Percentiles rank a stretch among this genome's conserved stretches.
Evolutionary conservation across 2,329 filamentous ascomycete species (phyloP).

Genomic region (Talaromyces sp.): DNA sequence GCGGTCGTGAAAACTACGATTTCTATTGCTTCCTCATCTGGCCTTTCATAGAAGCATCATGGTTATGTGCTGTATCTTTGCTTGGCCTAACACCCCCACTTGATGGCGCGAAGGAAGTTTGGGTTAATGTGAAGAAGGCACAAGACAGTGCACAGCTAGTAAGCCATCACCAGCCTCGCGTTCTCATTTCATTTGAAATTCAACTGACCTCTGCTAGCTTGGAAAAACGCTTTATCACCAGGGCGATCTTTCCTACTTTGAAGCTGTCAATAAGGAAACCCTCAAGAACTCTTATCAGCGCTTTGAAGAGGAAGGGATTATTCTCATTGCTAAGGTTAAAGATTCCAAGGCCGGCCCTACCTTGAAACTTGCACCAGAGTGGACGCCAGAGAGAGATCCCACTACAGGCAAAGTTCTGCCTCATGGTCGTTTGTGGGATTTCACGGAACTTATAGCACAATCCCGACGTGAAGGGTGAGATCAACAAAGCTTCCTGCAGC

Average conservation of each 20-base stretch:
- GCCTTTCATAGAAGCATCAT: constrained; percentile 94
- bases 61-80: constrained; percentile 86
- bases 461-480: constrained; percentile 75
- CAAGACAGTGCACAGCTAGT: constrained; percentile 82
- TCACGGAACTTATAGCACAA: constrained; percentile 83
- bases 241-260: constrained; percentile 94
- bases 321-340: constrained; percentile 70
- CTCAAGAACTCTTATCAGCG: constrained; percentile 89
- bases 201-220: constrained; percentile 56
- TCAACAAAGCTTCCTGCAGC: not conserved
- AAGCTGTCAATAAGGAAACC: constrained; percentile 97
- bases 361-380: constrained; percentile 72
- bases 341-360: constrained; percentile 48
- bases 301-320: constrained; percentile 88
- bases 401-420: constrained; percentile 64
- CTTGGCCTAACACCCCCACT: constrained; percentile 80
- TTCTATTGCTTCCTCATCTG: constrained; percentile 99
- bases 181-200: not conserved
- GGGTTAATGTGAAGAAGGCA: constrained; percentile 76
- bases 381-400: constrained; percentile 70
- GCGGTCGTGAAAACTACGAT: constrained; percentile 90
- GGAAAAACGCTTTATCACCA: constrained; percentile 98
- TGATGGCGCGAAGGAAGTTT: constrained; percentile 63
- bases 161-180: constrained; percentile 34
- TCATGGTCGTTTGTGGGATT: constrained; percentile 82